Conservation (phyloP, 306 rosid genomes). For the Argentina anserina region DNA sequence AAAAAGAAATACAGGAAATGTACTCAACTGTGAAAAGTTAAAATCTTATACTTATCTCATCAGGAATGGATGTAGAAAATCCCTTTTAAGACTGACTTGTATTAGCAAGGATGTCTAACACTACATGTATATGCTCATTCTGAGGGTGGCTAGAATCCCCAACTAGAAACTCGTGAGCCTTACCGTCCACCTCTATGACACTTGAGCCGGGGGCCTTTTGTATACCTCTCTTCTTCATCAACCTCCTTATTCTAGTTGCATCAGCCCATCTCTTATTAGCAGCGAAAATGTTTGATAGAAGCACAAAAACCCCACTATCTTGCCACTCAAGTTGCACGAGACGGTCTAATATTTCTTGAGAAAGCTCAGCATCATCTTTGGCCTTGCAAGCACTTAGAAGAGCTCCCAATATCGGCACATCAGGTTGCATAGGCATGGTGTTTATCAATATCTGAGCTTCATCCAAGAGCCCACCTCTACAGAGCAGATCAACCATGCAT, state of each 20-base stretch:
- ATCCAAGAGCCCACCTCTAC: constrained; percentile 59
- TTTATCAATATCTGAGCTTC: constrained; percentile 65
- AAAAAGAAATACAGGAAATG: no score
- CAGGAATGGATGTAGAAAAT: constrained; percentile 24
- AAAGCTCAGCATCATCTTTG: constrained; percentile 45
- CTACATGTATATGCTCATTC: constrained; percentile 41
- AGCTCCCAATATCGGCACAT: constrained; percentile 68
- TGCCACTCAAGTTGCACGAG: constrained; percentile 44
- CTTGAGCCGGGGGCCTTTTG: constrained; percentile 68
- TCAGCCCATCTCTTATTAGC: constrained; percentile 63
- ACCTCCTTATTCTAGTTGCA: constrained; percentile 57
- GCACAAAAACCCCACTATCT: constrained; percentile 76
- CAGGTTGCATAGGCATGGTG: constrained; percentile 81
- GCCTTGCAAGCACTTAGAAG: constrained; percentile 56
- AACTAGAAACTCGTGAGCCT: constrained; percentile 55
- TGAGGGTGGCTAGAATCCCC: constrained; percentile 58
- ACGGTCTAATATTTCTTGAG: constrained; percentile 44
- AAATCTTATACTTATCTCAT: not conserved
- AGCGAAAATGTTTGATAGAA: constrained; percentile 72
- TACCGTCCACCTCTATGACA: constrained; percentile 58
- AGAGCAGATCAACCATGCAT: constrained; percentile 74
- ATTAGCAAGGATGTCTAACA: constrained; percentile 47
- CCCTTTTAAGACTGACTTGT: constrained; percentile 42
- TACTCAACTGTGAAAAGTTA: no score
- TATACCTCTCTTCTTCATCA: constrained; percentile 72